These are phyloP conservation scores for Aspergillus bertholletiae DNA, from an alignment of 495 filamentous ascomycete genomes.

Conservation along the genomic window DNA sequence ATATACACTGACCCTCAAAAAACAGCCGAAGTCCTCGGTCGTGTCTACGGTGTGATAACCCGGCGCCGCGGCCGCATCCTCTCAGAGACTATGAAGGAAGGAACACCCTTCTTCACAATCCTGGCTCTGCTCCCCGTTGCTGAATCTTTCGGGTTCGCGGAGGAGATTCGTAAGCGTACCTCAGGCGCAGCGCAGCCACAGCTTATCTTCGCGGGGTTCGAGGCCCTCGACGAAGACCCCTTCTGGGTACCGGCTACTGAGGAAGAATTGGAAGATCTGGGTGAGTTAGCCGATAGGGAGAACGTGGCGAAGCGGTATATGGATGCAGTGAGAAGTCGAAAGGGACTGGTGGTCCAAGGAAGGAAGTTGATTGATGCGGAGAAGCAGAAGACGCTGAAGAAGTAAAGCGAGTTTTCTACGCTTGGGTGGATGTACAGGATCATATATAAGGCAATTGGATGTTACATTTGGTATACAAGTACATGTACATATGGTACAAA, in stretches of 20 bases:
- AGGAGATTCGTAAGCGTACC: slow-evolving; percentile 93
- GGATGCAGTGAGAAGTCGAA: slow-evolving; percentile 78
- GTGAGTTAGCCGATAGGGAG: slow-evolving; percentile 86
- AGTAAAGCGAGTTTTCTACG: slow-evolving; percentile 42
- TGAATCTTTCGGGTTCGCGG: slow-evolving; percentile 91
- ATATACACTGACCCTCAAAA: slow-evolving; percentile 15
- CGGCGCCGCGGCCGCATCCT: slow-evolving; percentile 86
- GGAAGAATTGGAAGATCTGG: slow-evolving; percentile 93
- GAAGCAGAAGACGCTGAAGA: slow-evolving; percentile 99
- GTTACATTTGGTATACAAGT: not conserved
- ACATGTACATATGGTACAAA: not conserved
- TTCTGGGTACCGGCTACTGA: slow-evolving; percentile 98
- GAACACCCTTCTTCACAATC: slow-evolving; percentile 94
- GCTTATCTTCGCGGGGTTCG: slow-evolving; percentile 88
- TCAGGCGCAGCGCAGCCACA: slow-evolving; percentile 88
- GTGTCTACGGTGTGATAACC: slow-evolving; percentile 90
- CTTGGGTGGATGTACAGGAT: not conserved
- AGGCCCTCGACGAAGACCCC: slow-evolving; percentile 86
- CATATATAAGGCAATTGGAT: not conserved
- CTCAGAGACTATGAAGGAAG: slow-evolving; percentile 88
- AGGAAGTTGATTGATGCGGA: slow-evolving; percentile 84
- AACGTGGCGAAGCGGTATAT: slow-evolving; percentile 96
- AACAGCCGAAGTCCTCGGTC: slow-evolving; percentile 85
- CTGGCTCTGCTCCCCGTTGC: slow-evolving; percentile 81
- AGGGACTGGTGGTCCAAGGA: slow-evolving; percentile 82